Evolutionary conservation across 2,329 filamentous ascomycete species (phyloP).

Genomic region (Phialophora chinensis): DNA sequence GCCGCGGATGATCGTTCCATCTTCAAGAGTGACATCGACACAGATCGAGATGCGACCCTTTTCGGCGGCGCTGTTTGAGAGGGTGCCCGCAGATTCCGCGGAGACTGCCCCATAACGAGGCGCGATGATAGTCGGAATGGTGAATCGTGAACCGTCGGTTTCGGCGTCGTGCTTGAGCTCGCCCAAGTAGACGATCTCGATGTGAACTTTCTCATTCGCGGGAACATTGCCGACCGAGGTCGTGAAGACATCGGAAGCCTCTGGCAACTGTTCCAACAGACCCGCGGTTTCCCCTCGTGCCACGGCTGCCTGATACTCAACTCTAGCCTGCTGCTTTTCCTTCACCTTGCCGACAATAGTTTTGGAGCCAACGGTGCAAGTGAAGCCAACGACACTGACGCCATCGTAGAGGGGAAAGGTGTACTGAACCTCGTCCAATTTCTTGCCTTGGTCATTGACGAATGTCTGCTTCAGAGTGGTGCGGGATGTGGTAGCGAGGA

Average conservation of each 20-base stretch:
- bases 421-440: conserved; percentile 65
- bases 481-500: conserved; percentile 61
- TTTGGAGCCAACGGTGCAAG: conserved; percentile 66
- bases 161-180: conserved; percentile 75
- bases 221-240: conserved; percentile 73
- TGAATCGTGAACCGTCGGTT: conserved; percentile 71
- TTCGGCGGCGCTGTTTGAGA: conserved; percentile 23
- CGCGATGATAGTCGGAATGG: conserved; percentile 69
- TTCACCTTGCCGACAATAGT: conserved; percentile 67
- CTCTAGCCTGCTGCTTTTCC: conserved; percentile 66
- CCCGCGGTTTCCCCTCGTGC: conserved; percentile 66
- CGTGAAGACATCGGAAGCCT: conserved; percentile 70
- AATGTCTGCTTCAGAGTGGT: conserved; percentile 66
- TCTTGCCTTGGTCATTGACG: conserved; percentile 56
- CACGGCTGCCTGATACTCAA: conserved; percentile 65
- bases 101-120: conserved; percentile 64
- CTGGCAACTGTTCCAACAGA: conserved; percentile 66
- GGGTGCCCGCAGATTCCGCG: conserved; percentile 9
- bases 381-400: conserved; percentile 71
- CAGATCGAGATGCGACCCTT: conserved; percentile 59
- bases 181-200: conserved; percentile 70
- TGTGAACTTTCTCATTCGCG: conserved; percentile 59
- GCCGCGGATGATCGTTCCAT: conserved; percentile 62
- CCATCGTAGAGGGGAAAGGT: conserved; percentile 75
- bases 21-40: conserved; percentile 65